Conservation (phyloP, 495 filamentous ascomycete genomes). For the Tuber umbilicatum region DNA sequence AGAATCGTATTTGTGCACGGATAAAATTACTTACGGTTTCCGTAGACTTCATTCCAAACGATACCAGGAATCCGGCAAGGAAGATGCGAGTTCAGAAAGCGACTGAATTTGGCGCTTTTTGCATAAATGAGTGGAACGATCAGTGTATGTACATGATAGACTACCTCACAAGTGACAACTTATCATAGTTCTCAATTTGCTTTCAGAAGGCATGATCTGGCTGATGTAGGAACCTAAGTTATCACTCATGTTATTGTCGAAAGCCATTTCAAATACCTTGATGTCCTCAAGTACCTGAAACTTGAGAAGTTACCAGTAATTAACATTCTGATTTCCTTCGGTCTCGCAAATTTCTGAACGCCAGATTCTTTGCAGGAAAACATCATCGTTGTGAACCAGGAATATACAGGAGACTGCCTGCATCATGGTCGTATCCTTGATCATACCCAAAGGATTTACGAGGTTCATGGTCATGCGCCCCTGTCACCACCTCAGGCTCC, state of each 20-base stretch:
- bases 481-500: not conserved
- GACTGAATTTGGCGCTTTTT: conserved; percentile 66
- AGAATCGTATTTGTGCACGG: not conserved
- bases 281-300: conserved; percentile 59
- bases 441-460: conserved; percentile 55
- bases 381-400: conserved; percentile 63
- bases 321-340: conserved; percentile 38
- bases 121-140: conserved; percentile 55
- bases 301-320: conserved; percentile 48
- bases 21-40: not conserved
- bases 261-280: conserved; percentile 55
- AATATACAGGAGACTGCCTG: conserved; percentile 74
- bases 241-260: conserved; percentile 78
- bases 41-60: conserved; percentile 71
- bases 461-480: conserved; percentile 46
- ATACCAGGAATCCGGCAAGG: conserved; percentile 60
- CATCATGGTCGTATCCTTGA: conserved; percentile 54
- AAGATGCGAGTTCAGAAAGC: conserved; percentile 66
- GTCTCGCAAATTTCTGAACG: conserved; percentile 2
- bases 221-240: conserved; percentile 17
- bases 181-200: not conserved
- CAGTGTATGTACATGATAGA: conserved; percentile 22
- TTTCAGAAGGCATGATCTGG: conserved; percentile 20
- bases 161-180: not conserved
- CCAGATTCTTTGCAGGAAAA: conserved; percentile 42